Conservation (phyloP, 2,329 filamentous ascomycete species). For the Penicillium sp. region DNA sequence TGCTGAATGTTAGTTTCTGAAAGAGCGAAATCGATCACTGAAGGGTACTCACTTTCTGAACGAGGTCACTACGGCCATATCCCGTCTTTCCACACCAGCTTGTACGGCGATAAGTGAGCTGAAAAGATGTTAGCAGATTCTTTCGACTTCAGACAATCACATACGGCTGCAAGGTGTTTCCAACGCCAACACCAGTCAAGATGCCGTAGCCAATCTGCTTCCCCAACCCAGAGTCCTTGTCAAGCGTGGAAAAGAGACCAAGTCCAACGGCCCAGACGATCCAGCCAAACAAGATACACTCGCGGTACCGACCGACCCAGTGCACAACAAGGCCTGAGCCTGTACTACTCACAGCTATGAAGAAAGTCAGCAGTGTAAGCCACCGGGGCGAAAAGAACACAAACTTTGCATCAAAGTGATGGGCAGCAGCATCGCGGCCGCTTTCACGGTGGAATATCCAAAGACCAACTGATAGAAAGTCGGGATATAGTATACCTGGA, state of each 20-base stretch:
- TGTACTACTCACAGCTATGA: conserved; percentile 52
- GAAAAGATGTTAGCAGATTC: not conserved
- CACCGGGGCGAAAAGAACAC: not conserved
- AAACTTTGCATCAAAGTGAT: conserved; percentile 52
- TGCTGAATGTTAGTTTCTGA: conserved; percentile 16
- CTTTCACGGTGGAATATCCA: conserved; percentile 45
- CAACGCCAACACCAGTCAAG: conserved; percentile 55
- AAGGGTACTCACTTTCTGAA: conserved; percentile 34
- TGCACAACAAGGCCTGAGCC: conserved; percentile 56
- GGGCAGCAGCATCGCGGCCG: conserved; percentile 55
- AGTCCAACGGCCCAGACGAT: conserved; percentile 55
- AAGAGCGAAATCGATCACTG: not conserved
- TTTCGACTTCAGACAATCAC: not conserved
- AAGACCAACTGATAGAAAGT: conserved; percentile 63
- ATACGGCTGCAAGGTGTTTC: conserved; percentile 54
- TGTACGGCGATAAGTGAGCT: conserved; percentile 42
- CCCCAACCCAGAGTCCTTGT: conserved; percentile 50
- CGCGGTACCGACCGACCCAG: conserved; percentile 56
- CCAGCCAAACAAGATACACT: conserved; percentile 59
- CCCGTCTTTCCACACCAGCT: conserved; percentile 40
- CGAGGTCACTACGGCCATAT: conserved; percentile 46
- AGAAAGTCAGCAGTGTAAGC: conserved; percentile 38
- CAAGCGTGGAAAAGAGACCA: conserved; percentile 56
- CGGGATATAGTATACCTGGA: conserved; percentile 64
- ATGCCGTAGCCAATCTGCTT: conserved; percentile 59